A percentile compares a stretch with the other conserved stretches of the same genome.
Evolutionary conservation across 78 protist genomes (phyloP).

Genomic region (Speleostelium caveatum): DNA sequence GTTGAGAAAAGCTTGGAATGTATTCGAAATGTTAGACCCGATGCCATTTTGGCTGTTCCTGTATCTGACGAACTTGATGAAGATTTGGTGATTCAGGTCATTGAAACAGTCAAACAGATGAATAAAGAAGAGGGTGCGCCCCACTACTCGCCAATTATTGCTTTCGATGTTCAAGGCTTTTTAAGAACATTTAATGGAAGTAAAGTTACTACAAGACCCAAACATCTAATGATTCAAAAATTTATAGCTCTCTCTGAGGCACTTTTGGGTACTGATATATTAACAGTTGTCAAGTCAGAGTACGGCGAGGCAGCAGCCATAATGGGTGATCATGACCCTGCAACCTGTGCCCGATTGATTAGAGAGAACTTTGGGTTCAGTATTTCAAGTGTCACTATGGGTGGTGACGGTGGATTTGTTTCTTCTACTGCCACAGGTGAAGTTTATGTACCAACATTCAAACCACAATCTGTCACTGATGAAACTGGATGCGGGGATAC

Average conservation of each 20-base stretch:
- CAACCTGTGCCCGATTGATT: slow-evolving; percentile 25
- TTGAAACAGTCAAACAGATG: neutral
- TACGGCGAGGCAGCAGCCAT: slow-evolving; percentile 75
- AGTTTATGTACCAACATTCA: slow-evolving; percentile 63
- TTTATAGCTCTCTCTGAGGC: neutral
- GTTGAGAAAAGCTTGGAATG: neutral
- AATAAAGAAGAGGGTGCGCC: neutral
- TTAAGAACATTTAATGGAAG: slow-evolving; percentile 37
- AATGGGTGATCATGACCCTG: slow-evolving; percentile 52
- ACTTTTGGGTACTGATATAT: neutral
- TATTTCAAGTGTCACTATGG: slow-evolving; percentile 48
- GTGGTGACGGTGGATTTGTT: slow-evolving; percentile 70
- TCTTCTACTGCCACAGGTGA: slow-evolving; percentile 54
- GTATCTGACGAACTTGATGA: slow-evolving; percentile 47
- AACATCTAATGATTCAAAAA: slow-evolving; percentile 24
- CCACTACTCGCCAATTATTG: slow-evolving; percentile 27
- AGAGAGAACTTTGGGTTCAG: slow-evolving; percentile 34
- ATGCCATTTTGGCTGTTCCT: slow-evolving; percentile 52
- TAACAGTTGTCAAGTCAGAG: slow-evolving; percentile 54
- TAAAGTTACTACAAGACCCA: slow-evolving; percentile 44
- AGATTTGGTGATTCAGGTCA: neutral
- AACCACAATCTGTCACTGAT: slow-evolving; percentile 45
- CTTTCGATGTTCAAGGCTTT: slow-evolving; percentile 68
- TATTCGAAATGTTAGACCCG: slow-evolving; percentile 15
- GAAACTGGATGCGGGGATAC: slow-evolving; percentile 80